Evolutionary conservation across 306 rosid genomes (phyloP), one percentile per base, ranked within the genome.

Genomic region (Sicyos edulis): DNA sequence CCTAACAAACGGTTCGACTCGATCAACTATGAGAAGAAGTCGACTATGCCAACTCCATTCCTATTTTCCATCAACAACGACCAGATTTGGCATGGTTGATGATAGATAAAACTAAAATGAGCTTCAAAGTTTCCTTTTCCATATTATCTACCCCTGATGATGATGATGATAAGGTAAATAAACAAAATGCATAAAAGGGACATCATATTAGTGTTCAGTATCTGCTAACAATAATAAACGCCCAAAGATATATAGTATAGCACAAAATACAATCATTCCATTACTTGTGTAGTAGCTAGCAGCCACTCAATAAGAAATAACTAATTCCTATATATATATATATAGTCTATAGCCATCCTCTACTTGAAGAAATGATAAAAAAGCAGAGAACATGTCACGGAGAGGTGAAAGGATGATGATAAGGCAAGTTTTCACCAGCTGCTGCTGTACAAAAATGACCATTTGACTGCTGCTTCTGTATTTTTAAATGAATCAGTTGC

Each of bases 351-450:
- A 8, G 73, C 12, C 54, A 69, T 45, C 72, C 58, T 69, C 73
- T 69, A 69, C 59, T 69, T 69, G 57, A 50, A 15, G 16, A 49
- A 50, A 69, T 24, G 58, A 69, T 69, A 69, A 69, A 69, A 69
- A 37, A n/a, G 73, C 73, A 55, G 91, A 87, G 93, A 83, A 77
- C 78, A 87, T 84, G 87, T 81, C 83, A 79, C 85, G 90, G 90
- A 6, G 88, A 82, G 89, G 88, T 70, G 90, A 88, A 87, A 86
- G 90, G 91, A 95, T 82, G 49, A 60, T 40, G 9, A 40, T 6
- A 79, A 58, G 85, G 82, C 80, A 62, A 83, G 83, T 67, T 78
- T 50, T 69, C 73, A 14, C 58, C 73, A 69, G 73, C 73, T 69
- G 22, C 58, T 69, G 87, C 91, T 89, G 92, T 83, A 91, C 87